Conservation (phyloP, 2,329 filamentous ascomycete genomes). For the Waltergamsia citrina region DNA sequence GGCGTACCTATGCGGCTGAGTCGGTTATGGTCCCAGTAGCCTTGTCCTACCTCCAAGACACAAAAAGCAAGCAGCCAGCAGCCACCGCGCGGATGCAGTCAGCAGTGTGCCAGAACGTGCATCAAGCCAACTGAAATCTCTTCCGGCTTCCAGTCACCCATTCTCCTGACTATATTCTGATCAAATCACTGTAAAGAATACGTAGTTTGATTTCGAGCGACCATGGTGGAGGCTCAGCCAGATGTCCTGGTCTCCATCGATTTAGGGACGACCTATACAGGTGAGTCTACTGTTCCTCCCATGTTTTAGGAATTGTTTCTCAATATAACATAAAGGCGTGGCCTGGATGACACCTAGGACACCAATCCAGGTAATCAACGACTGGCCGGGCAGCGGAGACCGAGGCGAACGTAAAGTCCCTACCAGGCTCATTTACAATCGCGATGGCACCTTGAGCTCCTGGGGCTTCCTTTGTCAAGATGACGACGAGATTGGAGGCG, state of each 20-base stretch:
- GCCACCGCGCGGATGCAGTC: too few relatives aligned
- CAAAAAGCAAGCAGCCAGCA: too few relatives aligned
- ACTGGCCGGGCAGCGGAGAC: conserved; percentile 44
- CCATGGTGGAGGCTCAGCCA: conserved; percentile 14
- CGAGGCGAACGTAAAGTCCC: conserved; percentile 46
- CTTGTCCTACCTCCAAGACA: too few relatives aligned
- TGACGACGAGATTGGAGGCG: conserved; percentile 27
- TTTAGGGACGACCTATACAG: conserved; percentile 35
- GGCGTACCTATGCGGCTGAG: too few relatives aligned
- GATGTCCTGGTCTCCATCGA: conserved; percentile 33
- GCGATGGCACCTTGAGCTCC: conserved; percentile 28
- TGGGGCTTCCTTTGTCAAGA: conserved; percentile 46
- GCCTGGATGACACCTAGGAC: conserved; percentile 26
- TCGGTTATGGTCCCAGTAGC: too few relatives aligned
- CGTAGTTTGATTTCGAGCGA: too few relatives aligned
- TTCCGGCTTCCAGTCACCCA: too few relatives aligned
- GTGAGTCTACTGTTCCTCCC: conserved; percentile 10
- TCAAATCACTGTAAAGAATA: too few relatives aligned
- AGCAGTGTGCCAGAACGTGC: too few relatives aligned
- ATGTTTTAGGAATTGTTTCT: conserved; percentile 3
- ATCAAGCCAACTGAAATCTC: too few relatives aligned
- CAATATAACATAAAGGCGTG: conserved; percentile 16
- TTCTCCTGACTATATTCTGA: too few relatives aligned
- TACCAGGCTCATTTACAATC: conserved; percentile 38
- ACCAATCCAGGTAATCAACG: conserved; percentile 35